phyloP scores from a whole-genome alignment of 2,329 filamentous ascomycete species.

The Sordariomycetes sp. region DNA sequence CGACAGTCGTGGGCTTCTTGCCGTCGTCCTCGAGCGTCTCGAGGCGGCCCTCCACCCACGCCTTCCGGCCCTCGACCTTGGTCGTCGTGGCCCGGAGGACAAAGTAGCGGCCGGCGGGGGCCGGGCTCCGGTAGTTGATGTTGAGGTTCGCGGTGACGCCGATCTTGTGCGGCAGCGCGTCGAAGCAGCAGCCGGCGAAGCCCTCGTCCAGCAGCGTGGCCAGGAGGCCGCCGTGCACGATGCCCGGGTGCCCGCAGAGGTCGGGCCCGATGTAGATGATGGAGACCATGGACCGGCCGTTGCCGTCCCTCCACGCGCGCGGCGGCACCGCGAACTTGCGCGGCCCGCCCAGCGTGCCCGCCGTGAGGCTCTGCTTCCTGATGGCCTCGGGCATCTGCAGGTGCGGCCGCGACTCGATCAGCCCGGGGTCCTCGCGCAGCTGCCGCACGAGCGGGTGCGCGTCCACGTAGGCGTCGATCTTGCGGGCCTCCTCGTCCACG shows the following conservation, averaged over 20 bases:
- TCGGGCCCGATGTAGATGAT: constrained; percentile 69
- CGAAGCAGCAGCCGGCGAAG: constrained; percentile 78
- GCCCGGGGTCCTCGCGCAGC: constrained; percentile 55
- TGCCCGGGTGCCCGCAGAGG: constrained; percentile 80
- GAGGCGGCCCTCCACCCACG: constrained; percentile 81
- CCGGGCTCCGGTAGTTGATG: constrained; percentile 73
- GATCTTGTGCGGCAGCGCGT: constrained; percentile 74
- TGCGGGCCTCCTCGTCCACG: constrained; percentile 38
- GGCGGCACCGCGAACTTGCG: constrained; percentile 74
- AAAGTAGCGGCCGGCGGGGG: constrained; percentile 62
- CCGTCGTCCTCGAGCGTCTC: constrained; percentile 58
- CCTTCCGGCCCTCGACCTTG: constrained; percentile 85
- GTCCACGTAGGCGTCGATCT: constrained; percentile 65
- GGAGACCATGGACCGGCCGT: constrained; percentile 58
- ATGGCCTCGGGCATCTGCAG: constrained; percentile 69
- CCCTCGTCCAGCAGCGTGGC: constrained; percentile 93
- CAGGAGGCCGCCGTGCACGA: constrained; percentile 81
- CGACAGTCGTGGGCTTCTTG: constrained; percentile 58
- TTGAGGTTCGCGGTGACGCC: constrained; percentile 80
- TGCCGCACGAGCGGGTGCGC: constrained; percentile 62
- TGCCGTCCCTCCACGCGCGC: constrained; percentile 61
- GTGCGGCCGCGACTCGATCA: constrained; percentile 72
- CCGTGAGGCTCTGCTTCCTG: constrained; percentile 69
- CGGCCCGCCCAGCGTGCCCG: constrained; percentile 64
- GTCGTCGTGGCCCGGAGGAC: constrained; percentile 71